Evolutionary conservation across 2,329 filamentous ascomycete species (phyloP), one percentile per base, ranked within the genome.

Genomic region (Oidium heveae): DNA sequence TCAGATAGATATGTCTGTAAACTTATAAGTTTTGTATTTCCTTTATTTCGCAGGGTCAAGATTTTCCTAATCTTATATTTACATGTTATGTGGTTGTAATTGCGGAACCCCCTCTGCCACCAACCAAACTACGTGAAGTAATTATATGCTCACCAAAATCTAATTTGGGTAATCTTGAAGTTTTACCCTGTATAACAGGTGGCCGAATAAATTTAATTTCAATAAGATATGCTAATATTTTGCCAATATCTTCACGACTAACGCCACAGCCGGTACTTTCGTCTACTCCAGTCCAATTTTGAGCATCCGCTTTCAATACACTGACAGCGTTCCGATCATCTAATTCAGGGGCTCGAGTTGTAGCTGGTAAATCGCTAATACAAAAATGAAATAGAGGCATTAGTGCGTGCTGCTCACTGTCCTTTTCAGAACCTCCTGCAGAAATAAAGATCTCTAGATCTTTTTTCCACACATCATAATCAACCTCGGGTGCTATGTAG

Each of bases 311-410:
- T 63, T 75, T 75, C 24, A 93, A 71, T 0, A 80, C 75, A 1
- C 70, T 68, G 1, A 75, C 72, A 0, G 85, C 77, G 62, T 91
- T 86, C 37, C 32, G 33, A 61, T 84, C 81, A 58, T 82, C 77
- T n/a, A 86, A 71, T 62, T 83, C 80, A 0, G 81, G 81, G 0
- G 82, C 80, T 56, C 76, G 77, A 36, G 80, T 84, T 59, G 77
- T 77, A 32, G 72, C 72, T 0, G 81, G 82, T 4, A 86, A 70
- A 63, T 86, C 76, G 1, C 74, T 74, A 0, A 76, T 79, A 15
- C 80, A 80, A 66, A 86, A 82, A 65, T 86, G 81, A 63, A 80
- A 84, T 2, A 86, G 74, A 1, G 82, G 82, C 66, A 83, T 65
- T 57, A 89, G 72, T 0, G 84, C 84, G 61, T 82, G 77, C 65